Base-by-base conservation (phyloP, 1,139 yeast species). In the Geotrichum candidum region DNA sequence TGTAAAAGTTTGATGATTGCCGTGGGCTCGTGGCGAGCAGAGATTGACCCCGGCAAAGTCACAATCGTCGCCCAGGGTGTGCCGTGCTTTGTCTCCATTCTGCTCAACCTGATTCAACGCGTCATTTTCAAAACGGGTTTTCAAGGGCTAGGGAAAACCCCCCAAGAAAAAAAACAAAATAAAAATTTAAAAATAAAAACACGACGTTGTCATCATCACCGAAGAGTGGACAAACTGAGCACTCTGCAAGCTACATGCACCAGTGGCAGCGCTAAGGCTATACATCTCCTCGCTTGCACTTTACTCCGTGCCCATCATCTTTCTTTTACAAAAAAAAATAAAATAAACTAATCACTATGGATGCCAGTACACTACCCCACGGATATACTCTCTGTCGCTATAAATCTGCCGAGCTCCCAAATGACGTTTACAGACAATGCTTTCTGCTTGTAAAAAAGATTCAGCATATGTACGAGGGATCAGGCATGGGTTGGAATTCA, bases 401-500 rank as follows among this genome's bases (percentile, higher is more conserved):
- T 45, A 38, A 29, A 3, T 46, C 48, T 13, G n/a, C 53, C 23
- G 31, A 45, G 7, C 25, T 62, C 11, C 60, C 64, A 10, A 23
- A n/a, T 9, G 59, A 57, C 9, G 61, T 63, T 27, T 63, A 66
- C 53, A 58, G 61, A 13, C 66, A 65, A 41, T 70, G 75, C 62
- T 72, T 69, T 63, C 56, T 59, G 10, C 66, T 73, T 51, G 73
- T 72, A 7, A 67, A 72, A 2, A 54, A 61, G 46, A 62, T 73
- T 38, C 63, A 68, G 52, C 61, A 66, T 9, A 64, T 71, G 65
- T 73, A 73, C 63, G 63, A 64, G 7, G 70, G 66, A 6, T 64
- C 72, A 15, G 85, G 85, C 0, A 65, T 65, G 48, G 68, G 76
- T 22, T 84, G 88, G 88, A 69, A 72, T 56, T 64, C 64, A 1